phyloP scores from a whole-genome alignment of 1,139 yeast species.

The Hyphopichia fennica region DNA sequence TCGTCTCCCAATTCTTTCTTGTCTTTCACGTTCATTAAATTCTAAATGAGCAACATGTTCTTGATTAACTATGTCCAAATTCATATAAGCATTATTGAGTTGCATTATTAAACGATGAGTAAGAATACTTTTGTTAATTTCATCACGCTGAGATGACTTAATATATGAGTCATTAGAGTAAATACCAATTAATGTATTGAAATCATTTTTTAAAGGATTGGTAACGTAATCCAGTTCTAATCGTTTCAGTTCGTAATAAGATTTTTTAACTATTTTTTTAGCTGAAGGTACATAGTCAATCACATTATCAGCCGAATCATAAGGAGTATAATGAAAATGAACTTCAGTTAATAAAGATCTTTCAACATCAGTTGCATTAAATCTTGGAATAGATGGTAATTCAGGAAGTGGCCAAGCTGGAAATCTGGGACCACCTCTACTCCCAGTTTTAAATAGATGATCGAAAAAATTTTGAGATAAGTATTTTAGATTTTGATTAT shows the following conservation, averaged over 20 bases:
- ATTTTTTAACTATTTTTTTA: constrained; percentile 26
- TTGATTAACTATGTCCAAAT: constrained; percentile 24
- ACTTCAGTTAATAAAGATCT: constrained; percentile 78
- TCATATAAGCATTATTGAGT: constrained; percentile 31
- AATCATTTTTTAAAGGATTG: constrained; percentile 63
- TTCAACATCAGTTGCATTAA: constrained; percentile 73
- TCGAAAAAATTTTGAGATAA: constrained; percentile 60
- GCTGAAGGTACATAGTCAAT: constrained; percentile 5
- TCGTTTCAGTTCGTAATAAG: constrained; percentile 65
- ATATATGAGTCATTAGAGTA: constrained; percentile 29
- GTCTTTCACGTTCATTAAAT: constrained; percentile 24
- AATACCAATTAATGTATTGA: constrained; percentile 60
- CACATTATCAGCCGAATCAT: constrained; percentile 41
- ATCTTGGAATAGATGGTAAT: constrained; percentile 60
- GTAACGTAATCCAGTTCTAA: constrained; percentile 66
- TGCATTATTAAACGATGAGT: constrained; percentile 41
- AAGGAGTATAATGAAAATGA: constrained; percentile 57
- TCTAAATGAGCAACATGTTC: constrained; percentile 26
- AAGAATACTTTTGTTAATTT: constrained; percentile 20
- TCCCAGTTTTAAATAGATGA: constrained; percentile 28
- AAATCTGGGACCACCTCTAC: constrained; percentile 13
- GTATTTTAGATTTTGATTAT: constrained; percentile 63
- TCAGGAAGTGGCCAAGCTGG: constrained; percentile 81
- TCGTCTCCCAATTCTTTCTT: constrained; percentile 31
- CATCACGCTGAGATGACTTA: constrained; percentile 15